These are phyloP conservation scores for Physaria fendleri DNA, from an alignment of 345 rosid genomes.

Conservation along the genomic window DNA sequence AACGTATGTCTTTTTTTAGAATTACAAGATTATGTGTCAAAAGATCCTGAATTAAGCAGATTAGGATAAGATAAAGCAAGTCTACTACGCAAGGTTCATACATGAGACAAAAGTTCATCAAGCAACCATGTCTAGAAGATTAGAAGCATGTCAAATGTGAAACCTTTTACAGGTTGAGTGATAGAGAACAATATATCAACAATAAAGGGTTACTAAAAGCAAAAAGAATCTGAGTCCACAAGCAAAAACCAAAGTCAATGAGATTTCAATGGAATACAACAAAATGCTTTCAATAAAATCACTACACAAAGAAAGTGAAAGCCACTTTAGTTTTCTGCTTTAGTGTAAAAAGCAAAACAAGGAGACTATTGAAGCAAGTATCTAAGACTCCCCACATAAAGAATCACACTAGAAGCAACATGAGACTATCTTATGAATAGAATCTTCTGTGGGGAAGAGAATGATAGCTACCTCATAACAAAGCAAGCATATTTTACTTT, in stretches of 20 bases:
- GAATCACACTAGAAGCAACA: slow-evolving; percentile 16
- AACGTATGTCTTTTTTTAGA: neutral
- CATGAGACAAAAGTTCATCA: slow-evolving; percentile 6
- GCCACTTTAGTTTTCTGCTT: slow-evolving; percentile 7
- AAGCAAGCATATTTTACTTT: too few relatives aligned
- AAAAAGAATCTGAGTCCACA: slow-evolving; percentile 7
- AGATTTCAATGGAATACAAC: slow-evolving; percentile 10
- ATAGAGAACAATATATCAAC: slow-evolving; percentile 16
- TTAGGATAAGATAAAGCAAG: slow-evolving; percentile 6
- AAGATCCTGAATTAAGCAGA: neutral
- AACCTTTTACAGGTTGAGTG: slow-evolving; percentile 28
- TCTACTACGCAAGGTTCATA: slow-evolving; percentile 1
- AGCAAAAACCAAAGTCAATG: slow-evolving; percentile 22
- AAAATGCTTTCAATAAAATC: neutral
- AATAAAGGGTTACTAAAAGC: too few relatives aligned
- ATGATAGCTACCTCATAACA: too few relatives aligned
- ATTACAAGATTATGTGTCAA: neutral
- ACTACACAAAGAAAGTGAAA: slow-evolving; percentile 13
- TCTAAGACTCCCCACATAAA: slow-evolving; percentile 27
- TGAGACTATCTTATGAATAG: slow-evolving; percentile 12
- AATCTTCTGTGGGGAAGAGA: slow-evolving; percentile 3
- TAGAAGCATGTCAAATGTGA: slow-evolving; percentile 21
- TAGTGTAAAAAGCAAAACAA: neutral
- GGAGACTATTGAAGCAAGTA: neutral
- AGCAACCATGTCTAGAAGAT: neutral